A percentile compares a stretch with the other conserved stretches of the same genome.
These are phyloP conservation scores for Aquilaria yunnanensis DNA, from an alignment of 345 rosid genomes.

Conservation along the genomic window DNA sequence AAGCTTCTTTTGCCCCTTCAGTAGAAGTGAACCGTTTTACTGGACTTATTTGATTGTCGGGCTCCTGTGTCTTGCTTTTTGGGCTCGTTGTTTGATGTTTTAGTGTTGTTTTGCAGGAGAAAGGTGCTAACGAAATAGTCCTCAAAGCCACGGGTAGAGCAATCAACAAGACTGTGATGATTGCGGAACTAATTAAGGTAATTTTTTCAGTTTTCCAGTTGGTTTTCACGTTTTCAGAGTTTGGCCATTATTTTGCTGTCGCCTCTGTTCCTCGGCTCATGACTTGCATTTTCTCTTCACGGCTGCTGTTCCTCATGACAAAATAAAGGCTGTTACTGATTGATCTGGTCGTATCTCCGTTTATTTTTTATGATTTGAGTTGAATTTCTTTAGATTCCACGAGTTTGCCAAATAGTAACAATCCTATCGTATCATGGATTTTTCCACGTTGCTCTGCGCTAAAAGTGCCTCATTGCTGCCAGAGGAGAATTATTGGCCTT, in stretches of 20 bases:
- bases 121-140: conserved; percentile 33
- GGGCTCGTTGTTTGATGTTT: conserved; percentile 1
- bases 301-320: no score
- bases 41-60: not conserved
- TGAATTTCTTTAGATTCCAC: not conserved
- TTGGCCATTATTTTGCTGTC: no score
- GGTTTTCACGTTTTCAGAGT: not conserved
- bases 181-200: conserved; percentile 47
- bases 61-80: not conserved
- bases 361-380: not conserved
- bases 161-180: conserved; percentile 46
- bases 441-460: not conserved
- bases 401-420: not conserved
- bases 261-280: no score
- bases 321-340: no score
- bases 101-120: conserved; percentile 23
- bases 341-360: no score
- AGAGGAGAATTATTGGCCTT: conserved; percentile 45
- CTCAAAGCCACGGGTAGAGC: conserved; percentile 53
- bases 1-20: no score
- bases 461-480: not conserved
- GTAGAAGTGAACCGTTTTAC: no score
- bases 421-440: not conserved
- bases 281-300: no score
- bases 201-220: not conserved